Evolutionary conservation across 768 basidiomycete species (phyloP).

Genomic region (Lentinula lateritia): DNA sequence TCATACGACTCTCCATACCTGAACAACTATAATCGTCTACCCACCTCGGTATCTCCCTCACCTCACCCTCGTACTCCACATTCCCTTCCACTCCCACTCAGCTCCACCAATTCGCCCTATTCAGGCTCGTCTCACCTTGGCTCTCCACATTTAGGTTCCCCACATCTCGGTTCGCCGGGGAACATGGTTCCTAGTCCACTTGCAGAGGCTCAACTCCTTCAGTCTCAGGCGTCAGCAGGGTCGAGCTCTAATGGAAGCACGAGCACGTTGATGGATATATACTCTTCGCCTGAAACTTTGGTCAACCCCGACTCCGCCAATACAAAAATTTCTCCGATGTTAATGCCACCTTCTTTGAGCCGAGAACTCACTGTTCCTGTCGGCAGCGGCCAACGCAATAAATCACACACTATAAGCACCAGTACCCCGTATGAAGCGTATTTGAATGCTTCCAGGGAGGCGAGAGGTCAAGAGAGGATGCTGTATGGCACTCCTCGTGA

Average conservation of each 20-base stretch:
- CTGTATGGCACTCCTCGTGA: not conserved
- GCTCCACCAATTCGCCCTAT: not conserved
- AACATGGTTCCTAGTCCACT: not conserved
- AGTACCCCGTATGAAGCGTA: conserved; percentile 3
- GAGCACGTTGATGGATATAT: not conserved
- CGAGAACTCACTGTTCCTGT: not conserved
- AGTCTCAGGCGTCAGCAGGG: not conserved
- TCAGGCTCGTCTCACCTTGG: not conserved
- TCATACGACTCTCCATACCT: not conserved
- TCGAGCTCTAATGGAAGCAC: not conserved
- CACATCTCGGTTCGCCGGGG: not conserved
- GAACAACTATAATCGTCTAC: not conserved
- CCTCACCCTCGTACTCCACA: not conserved
- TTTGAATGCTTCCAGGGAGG: not conserved
- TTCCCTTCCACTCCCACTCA: not conserved
- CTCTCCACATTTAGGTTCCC: not conserved
- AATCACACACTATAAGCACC: conserved; percentile 5
- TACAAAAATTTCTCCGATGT: not conserved
- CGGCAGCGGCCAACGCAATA: not conserved
- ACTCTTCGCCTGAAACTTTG: not conserved
- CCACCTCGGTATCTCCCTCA: not conserved
- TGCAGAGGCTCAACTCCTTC: not conserved
- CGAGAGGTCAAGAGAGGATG: not conserved
- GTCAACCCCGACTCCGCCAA: not conserved
- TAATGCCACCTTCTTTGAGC: not conserved